Evolutionary conservation across 192 early-diverging fungal species (phyloP).

Genomic region (Obelidium mucronatum): DNA sequence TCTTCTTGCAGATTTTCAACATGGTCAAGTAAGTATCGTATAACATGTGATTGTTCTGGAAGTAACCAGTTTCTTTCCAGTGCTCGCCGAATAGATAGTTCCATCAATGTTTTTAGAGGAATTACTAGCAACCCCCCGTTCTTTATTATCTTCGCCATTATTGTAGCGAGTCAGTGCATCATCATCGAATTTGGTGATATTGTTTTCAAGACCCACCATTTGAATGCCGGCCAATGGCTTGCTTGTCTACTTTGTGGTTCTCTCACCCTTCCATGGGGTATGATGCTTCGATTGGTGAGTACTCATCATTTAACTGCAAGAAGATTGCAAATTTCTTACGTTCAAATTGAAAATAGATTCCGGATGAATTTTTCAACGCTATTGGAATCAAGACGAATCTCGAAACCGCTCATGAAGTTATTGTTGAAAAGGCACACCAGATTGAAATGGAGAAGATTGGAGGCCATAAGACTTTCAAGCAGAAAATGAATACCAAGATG

Average conservation of each 20-base stretch:
- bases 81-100: constrained; percentile 41
- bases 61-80: no score
- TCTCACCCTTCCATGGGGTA: constrained; percentile 83
- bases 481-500: no score
- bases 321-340: neutral
- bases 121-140: constrained; percentile 47
- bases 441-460: no score
- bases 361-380: constrained; percentile 14
- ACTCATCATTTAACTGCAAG: neutral
- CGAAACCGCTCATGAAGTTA: no score
- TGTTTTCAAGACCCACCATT: constrained; percentile 33
- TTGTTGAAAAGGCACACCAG: no score
- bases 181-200: constrained; percentile 49
- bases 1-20: constrained; percentile 90
- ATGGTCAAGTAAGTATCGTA: constrained; percentile 78
- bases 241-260: constrained; percentile 81
- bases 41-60: neutral
- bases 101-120: constrained; percentile 49
- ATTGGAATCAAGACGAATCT: no score
- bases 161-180: constrained; percentile 41
- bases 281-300: constrained; percentile 80
- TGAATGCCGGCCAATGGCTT: constrained; percentile 82
- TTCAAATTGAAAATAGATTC: constrained; percentile 4
- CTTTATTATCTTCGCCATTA: constrained; percentile 38
- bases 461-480: no score